These are phyloP conservation scores for Huntiella omanensis DNA, from an alignment of 2,329 filamentous ascomycete species.

Conservation along the genomic window DNA sequence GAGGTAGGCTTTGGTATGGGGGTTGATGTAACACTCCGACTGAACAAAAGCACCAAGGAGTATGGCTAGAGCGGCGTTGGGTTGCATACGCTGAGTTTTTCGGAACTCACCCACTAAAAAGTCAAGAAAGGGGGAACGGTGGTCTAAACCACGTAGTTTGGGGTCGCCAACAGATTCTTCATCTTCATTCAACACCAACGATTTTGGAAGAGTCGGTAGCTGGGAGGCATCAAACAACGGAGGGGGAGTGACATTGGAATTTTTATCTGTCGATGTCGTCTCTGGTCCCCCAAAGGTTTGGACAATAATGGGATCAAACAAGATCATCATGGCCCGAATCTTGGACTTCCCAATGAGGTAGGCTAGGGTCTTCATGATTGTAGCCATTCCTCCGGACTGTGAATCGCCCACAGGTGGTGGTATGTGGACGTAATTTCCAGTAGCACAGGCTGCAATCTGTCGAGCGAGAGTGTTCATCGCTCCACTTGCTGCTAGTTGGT, in stretches of 20 bases:
- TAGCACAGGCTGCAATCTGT: constrained; percentile 37
- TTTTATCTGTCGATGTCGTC: neutral
- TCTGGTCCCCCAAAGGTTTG: constrained; percentile 32
- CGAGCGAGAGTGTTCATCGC: constrained; percentile 38
- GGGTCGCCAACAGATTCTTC: neutral
- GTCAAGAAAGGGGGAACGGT: neutral
- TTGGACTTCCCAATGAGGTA: constrained; percentile 63
- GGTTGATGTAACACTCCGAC: neutral
- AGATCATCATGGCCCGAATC: constrained; percentile 53
- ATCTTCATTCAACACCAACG: neutral
- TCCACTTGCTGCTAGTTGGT: constrained; percentile 32
- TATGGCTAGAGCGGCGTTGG: neutral
- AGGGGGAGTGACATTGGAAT: neutral
- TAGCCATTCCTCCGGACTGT: neutral
- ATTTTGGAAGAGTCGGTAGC: neutral
- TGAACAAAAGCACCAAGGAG: neutral
- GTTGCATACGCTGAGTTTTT: neutral
- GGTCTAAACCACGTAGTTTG: neutral
- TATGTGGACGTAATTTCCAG: too few species aligned
- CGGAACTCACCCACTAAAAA: neutral
- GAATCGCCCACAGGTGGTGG: too few species aligned
- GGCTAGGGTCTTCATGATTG: constrained; percentile 56
- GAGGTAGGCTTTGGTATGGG: neutral
- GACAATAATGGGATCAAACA: constrained; percentile 49
- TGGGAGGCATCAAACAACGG: neutral